These are phyloP conservation scores for Solanum virginianum DNA, from an alignment of 257 asterid species.

Conservation along the genomic window DNA sequence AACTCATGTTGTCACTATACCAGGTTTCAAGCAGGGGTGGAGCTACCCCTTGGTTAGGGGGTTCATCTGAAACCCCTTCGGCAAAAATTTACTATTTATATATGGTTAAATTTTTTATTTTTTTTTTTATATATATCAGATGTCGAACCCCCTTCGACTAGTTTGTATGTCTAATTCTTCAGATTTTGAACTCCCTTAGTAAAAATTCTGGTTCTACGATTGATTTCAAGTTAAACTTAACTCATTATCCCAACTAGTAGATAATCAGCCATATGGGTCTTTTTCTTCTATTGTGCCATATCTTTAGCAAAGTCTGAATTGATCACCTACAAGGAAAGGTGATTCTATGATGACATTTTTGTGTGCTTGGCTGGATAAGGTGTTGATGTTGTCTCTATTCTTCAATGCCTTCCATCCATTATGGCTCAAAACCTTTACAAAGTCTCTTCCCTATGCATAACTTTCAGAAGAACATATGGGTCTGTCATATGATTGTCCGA, in stretches of 20 bases:
- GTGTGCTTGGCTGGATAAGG: not conserved
- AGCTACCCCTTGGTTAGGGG: too few species aligned
- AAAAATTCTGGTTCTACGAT: too few species aligned
- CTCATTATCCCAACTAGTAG: not conserved
- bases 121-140: too few species aligned
- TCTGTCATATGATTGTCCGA: not conserved
- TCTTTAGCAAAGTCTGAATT: not conserved
- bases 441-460: not conserved
- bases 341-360: not conserved
- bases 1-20: not conserved
- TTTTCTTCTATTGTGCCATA: not conserved
- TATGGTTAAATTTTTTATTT: too few species aligned
- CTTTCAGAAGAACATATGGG: not conserved
- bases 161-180: too few species aligned
- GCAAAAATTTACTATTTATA: too few species aligned
- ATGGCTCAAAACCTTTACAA: not conserved
- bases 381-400: not conserved
- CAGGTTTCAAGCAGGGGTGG: not conserved
- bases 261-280: not conserved
- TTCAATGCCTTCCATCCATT: not conserved
- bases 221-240: not conserved
- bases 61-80: too few species aligned
- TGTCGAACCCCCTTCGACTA: too few species aligned
- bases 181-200: too few species aligned
- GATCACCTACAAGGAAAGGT: not conserved